Evolutionary conservation across 768 basidiomycete genomes (phyloP), one percentile per base, ranked within the genome.

Genomic region (Mycena amicta): DNA sequence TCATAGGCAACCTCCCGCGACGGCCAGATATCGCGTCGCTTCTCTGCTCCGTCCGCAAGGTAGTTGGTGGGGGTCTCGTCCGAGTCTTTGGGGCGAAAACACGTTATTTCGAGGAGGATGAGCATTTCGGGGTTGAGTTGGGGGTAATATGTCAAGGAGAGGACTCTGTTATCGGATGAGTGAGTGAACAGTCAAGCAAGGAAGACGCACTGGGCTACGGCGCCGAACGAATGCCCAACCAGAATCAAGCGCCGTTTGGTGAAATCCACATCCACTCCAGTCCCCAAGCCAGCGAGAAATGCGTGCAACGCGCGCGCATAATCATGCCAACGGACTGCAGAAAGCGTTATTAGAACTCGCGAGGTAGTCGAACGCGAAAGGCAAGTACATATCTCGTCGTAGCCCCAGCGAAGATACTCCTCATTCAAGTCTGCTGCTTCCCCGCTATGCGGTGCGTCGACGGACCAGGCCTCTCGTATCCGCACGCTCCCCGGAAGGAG

Each of bases 371-470:
- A 16, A 8, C 27, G n/a, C n/a, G n/a, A n/a, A n/a, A 55, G 53
- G 83, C 82, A 84, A 45, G 22, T 13, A 83, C 82, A 84, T 5
- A 73, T 55, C 5, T 70, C 66, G 5, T 73, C 3, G 67, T 60
- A 45, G 43, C 43, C 43, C 43, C 43, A 45, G 15, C 43, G 43
- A 8, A 45, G 43, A 23, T 45, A 45, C 31, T 75, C 63, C 57
- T 80, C 81, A 59, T 84, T 86, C 50, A 84, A 55, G 1, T 73
- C 56, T 4, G 78, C 81, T 0, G 81, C 75, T 40, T 83, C 83
- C 1, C 84, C 83, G 57, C 84, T 83, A 60, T 84, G 84, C 1
- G 82, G 79, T n/a, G 76, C 77, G 49, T 85, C 83, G 11, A 86
- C 68, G 0, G 77, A 68, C 82, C 81, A 83, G 3, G 74, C 72